phyloP scores from a whole-genome alignment of 371 early-diverging fungal genomes.

The Umbelopsis sp. region DNA sequence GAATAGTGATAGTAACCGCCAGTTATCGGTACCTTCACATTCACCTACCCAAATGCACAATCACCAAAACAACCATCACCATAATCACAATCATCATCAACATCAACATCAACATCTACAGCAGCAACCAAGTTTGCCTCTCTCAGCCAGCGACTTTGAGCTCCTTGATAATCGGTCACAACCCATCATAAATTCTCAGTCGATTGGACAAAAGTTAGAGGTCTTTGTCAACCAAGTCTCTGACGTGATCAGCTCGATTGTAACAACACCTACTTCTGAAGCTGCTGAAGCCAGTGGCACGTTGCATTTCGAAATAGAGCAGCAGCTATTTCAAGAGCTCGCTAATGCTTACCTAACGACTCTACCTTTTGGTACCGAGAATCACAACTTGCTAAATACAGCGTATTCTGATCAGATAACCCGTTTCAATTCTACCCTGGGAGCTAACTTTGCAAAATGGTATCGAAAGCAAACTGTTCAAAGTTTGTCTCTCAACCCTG shows the following conservation, averaged over 20 bases:
- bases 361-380: conserved; percentile 56
- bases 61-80: conserved; percentile 1
- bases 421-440: conserved; percentile 50
- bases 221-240: conserved; percentile 3
- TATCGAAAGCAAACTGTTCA: conserved; percentile 55
- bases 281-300: background rate
- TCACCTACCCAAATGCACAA: background rate
- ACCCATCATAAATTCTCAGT: conserved; percentile 13
- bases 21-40: conserved; percentile 4
- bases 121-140: background rate
- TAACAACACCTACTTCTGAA: background rate
- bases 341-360: conserved; percentile 37
- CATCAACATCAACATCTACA: conserved; percentile 14
- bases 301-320: conserved; percentile 33
- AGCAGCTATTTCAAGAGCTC: conserved; percentile 38
- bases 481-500: conserved; percentile 49
- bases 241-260: background rate
- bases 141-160: background rate
- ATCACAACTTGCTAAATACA: conserved; percentile 47
- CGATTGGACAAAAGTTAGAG: conserved; percentile 5
- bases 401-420: conserved; percentile 53
- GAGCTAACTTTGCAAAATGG: conserved; percentile 54
- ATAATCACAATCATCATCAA: conserved; percentile 3
- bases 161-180: conserved; percentile 9
- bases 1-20: background rate